These are phyloP conservation scores for Eurotiales sp. DNA, from an alignment of 2,329 filamentous ascomycete genomes.

Conservation along the genomic window DNA sequence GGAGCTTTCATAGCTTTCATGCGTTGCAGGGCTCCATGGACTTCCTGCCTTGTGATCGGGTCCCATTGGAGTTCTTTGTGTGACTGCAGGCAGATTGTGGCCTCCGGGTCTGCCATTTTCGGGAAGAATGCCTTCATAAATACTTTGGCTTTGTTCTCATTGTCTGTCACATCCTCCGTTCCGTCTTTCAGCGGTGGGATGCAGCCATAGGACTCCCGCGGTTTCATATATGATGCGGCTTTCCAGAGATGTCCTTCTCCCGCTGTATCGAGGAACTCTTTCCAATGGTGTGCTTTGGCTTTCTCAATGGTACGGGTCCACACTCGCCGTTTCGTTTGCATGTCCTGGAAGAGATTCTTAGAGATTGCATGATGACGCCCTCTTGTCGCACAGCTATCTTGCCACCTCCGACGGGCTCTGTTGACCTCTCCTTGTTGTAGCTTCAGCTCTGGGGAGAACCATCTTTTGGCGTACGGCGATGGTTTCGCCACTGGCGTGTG, in stretches of 20 bases:
- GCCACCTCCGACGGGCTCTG: conserved; percentile 16
- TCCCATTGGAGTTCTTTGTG: conserved; percentile 8
- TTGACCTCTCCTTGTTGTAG: conserved; percentile 18
- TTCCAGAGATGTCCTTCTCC: not conserved
- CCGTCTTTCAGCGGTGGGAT: conserved; percentile 18
- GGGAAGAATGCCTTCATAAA: conserved; percentile 21
- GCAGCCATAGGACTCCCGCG: conserved; percentile 15
- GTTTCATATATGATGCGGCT: conserved; percentile 16
- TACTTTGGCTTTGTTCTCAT: conserved; percentile 19
- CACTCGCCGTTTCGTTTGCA: conserved; percentile 13
- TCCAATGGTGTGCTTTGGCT: not conserved
- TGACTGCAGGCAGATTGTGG: not conserved
- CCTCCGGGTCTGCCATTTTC: conserved; percentile 9
- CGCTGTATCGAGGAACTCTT: not conserved
- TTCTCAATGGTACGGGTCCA: not conserved
- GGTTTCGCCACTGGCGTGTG: conserved; percentile 16
- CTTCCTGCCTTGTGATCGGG: not conserved
- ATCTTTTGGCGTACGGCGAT: conserved; percentile 20
- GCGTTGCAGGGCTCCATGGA: not conserved
- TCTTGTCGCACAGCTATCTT: conserved; percentile 16
- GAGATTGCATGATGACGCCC: not conserved
- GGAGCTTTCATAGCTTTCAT: not conserved
- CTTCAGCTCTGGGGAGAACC: conserved; percentile 21
- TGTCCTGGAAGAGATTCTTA: conserved; percentile 10
- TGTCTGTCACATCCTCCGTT: conserved; percentile 15